Evolutionary conservation across 2,329 filamentous ascomycete genomes (phyloP).

Genomic region (Amylocarpus encephaloides): DNA sequence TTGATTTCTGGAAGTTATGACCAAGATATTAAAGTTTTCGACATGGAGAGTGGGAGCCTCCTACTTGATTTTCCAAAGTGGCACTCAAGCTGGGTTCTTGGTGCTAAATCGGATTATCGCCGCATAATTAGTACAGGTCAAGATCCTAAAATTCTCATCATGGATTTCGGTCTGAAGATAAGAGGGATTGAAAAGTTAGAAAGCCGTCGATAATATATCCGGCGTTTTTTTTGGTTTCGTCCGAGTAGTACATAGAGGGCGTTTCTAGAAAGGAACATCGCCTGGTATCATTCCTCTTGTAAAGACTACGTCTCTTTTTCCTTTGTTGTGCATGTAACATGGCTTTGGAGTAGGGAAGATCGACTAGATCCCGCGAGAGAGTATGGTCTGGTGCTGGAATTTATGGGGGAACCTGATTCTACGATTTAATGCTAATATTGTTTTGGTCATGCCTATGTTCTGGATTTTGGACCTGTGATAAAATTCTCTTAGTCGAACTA

Average conservation of each 20-base stretch:
- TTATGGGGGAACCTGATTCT: too few relatives aligned
- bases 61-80: constrained; percentile 85
- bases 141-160: constrained; percentile 83
- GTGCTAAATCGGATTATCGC: constrained; percentile 91
- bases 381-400: too few relatives aligned
- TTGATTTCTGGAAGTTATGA: constrained; percentile 93
- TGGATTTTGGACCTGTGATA: too few relatives aligned
- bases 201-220: constrained; percentile 29
- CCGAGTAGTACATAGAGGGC: not conserved
- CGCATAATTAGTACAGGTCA: constrained; percentile 93
- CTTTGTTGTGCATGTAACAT: too few relatives aligned
- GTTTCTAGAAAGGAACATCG: not conserved
- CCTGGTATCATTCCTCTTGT: too few relatives aligned
- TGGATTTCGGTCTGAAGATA: constrained; percentile 75
- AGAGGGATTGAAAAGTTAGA: constrained; percentile 53
- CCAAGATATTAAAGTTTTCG: constrained; percentile 89
- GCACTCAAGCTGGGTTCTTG: constrained; percentile 95
- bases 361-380: too few relatives aligned
- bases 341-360: too few relatives aligned
- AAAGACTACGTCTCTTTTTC: too few relatives aligned
- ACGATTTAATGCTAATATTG: too few relatives aligned
- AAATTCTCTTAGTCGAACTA: too few relatives aligned
- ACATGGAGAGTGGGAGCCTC: constrained; percentile 72
- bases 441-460: too few relatives aligned
- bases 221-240: not conserved